Evolutionary conservation across 1,284 basidiomycete genomes (phyloP).

Genomic region (Phellinidium pouzarii): DNA sequence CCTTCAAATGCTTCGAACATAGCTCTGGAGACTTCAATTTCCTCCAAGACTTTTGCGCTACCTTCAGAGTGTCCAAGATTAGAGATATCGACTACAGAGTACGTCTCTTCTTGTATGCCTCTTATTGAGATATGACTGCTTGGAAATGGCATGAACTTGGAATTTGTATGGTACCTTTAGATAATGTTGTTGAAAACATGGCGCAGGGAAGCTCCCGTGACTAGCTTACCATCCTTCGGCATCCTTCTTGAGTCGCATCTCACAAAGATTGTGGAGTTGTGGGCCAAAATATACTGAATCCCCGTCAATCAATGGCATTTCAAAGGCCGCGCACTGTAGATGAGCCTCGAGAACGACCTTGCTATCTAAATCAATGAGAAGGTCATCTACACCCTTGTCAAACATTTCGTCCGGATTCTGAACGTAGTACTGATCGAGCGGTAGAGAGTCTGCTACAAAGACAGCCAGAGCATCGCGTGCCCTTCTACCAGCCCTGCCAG

Average conservation of each 20-base stretch:
- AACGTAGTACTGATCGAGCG: conserved; percentile 77
- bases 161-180: conserved; percentile 74
- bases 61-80: conserved; percentile 33
- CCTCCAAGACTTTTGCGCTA: conserved; percentile 60
- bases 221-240: conserved; percentile 60
- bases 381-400: conserved; percentile 52
- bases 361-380: conserved; percentile 71
- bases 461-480: conserved; percentile 79
- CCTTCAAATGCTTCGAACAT: conserved; percentile 82
- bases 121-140: conserved; percentile 71
- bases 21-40: conserved; percentile 81
- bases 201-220: neutral
- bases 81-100: conserved; percentile 67
- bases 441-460: conserved; percentile 65
- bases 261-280: conserved; percentile 48
- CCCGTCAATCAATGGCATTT: conserved; percentile 71
- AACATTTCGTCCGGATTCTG: conserved; percentile 68
- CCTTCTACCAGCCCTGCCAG: conserved; percentile 81
- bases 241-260: conserved; percentile 50
- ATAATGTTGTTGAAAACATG: conserved; percentile 1
- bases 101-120: conserved; percentile 73
- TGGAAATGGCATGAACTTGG: conserved; percentile 74
- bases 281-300: conserved; percentile 75
- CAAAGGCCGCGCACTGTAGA: conserved; percentile 82
- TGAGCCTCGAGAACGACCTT: conserved; percentile 78